Evolutionary conservation across 805 yeast genomes (phyloP).

Genomic region (Barnettozyma sucrosica): DNA sequence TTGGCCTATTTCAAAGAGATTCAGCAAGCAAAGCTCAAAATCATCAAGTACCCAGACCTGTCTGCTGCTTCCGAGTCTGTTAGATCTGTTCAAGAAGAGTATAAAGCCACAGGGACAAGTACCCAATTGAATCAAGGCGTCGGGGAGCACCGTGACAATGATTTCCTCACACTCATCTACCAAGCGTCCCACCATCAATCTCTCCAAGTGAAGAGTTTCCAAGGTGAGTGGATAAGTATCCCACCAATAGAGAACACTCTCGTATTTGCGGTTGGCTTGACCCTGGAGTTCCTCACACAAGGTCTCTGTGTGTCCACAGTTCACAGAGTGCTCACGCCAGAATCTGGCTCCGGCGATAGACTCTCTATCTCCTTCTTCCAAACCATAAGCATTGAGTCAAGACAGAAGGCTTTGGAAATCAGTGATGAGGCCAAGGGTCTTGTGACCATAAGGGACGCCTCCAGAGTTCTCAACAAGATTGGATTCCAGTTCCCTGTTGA

Average conservation of each 20-base stretch:
- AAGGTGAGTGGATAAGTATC: slow-evolving; percentile 43
- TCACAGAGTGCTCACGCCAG: slow-evolving; percentile 35
- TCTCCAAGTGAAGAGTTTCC: slow-evolving; percentile 41
- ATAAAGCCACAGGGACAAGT: slow-evolving; percentile 34
- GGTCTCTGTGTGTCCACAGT: slow-evolving; percentile 47
- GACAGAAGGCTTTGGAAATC: slow-evolving; percentile 17
- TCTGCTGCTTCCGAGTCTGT: slow-evolving; percentile 8
- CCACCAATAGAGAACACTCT: slow-evolving; percentile 35
- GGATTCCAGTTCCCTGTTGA: slow-evolving; percentile 25
- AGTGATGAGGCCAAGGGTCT: slow-evolving; percentile 13
- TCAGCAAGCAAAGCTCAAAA: slow-evolving; percentile 33
- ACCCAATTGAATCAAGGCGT: slow-evolving; percentile 36
- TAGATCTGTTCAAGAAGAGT: slow-evolving; percentile 36
- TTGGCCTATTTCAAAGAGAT: slow-evolving; percentile 45
- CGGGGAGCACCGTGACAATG: slow-evolving; percentile 57
- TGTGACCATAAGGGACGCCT: slow-evolving; percentile 16
- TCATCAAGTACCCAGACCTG: slow-evolving; percentile 34
- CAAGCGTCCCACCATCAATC: slow-evolving; percentile 46
- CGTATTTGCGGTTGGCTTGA: slow-evolving; percentile 46
- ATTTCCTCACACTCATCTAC: slow-evolving; percentile 51
- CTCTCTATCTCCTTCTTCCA: slow-evolving; percentile 44
- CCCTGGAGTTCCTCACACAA: slow-evolving; percentile 41
- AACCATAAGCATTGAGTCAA: slow-evolving; percentile 34
- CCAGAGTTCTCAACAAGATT: slow-evolving; percentile 18
- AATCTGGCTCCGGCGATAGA: slow-evolving; percentile 27